Evolutionary conservation across 2,329 filamentous ascomycete species (phyloP).

Genomic region (Neoscytalidium dimidiatum): DNA sequence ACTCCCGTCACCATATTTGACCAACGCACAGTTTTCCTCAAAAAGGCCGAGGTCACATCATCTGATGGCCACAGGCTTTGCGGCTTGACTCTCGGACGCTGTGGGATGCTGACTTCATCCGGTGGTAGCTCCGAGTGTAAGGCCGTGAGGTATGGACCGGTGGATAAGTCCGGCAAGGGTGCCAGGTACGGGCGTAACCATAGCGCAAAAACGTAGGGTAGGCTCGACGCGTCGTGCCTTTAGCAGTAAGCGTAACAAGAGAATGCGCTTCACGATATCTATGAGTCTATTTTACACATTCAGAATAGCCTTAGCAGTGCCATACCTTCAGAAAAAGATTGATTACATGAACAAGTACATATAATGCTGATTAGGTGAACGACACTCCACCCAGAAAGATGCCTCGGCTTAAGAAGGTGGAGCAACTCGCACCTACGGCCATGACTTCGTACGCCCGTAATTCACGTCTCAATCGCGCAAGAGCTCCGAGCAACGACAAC

Average conservation of each 20-base stretch:
- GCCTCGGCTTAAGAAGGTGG: slow-evolving; percentile 12
- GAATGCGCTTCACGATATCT: no score
- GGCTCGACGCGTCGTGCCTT: not conserved
- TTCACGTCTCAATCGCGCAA: not conserved
- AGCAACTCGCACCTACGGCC: not conserved
- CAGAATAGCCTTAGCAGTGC: no score
- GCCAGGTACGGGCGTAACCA: not conserved
- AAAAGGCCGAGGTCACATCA: not conserved
- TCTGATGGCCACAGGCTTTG: not conserved
- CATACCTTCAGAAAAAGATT: no score
- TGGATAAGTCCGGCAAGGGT: not conserved
- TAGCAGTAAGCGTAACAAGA: not conserved
- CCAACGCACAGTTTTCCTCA: no score
- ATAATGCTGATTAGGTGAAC: no score
- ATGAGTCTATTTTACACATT: no score
- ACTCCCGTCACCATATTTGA: no score
- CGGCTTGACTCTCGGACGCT: not conserved
- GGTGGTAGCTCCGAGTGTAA: not conserved
- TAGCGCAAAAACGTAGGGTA: not conserved
- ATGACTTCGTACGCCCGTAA: slow-evolving; percentile 14
- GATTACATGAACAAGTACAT: no score
- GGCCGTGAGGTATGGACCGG: not conserved
- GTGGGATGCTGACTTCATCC: not conserved
- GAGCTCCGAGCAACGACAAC: not conserved
- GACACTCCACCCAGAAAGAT: not conserved